A percentile compares a stretch with the other conserved stretches of the same genome.
phyloP scores from a whole-genome alignment of 139 green algal species.

The Coelastrella sp. region DNA sequence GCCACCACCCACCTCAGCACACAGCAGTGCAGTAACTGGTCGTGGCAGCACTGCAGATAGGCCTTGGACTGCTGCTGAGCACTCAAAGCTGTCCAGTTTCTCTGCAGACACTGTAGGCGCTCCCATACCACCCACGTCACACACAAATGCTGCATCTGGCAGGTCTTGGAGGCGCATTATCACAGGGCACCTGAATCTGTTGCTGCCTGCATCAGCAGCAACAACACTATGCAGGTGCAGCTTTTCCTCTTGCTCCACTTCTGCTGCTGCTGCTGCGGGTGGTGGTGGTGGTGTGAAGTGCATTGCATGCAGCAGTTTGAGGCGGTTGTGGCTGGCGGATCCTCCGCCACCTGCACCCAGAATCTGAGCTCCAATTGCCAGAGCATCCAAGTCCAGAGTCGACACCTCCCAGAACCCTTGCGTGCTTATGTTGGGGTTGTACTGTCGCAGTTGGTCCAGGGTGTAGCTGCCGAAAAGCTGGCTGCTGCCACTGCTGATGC shows the following conservation, averaged over 20 bases:
- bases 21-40: slow-evolving; percentile 49
- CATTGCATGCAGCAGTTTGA: slow-evolving; percentile 46
- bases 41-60: neutral
- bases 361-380: slow-evolving; percentile 49
- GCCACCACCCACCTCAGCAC: slow-evolving; percentile 61
- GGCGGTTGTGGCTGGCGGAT: slow-evolving; percentile 45
- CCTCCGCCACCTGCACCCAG: slow-evolving; percentile 60
- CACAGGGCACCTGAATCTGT: neutral
- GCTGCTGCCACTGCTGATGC: neutral
- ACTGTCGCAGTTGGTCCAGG: slow-evolving; percentile 2
- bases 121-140: slow-evolving; percentile 60
- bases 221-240: neutral
- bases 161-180: slow-evolving; percentile 30
- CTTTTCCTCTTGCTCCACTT: slow-evolving; percentile 2
- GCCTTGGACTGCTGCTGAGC: slow-evolving; percentile 35
- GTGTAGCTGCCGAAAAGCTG: neutral
- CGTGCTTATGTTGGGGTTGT: neutral
- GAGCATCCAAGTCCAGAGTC: slow-evolving; percentile 32
- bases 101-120: slow-evolving; percentile 63
- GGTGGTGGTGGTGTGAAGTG: neutral
- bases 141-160: slow-evolving; percentile 44
- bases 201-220: slow-evolving; percentile 1
- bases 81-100: slow-evolving; percentile 58
- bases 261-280: neutral
- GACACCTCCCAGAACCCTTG: slow-evolving; percentile 37